Evolutionary conservation across 441 rosid species (phyloP), one percentile per base, ranked within the genome.

Genomic region (Erodium trifolium): DNA sequence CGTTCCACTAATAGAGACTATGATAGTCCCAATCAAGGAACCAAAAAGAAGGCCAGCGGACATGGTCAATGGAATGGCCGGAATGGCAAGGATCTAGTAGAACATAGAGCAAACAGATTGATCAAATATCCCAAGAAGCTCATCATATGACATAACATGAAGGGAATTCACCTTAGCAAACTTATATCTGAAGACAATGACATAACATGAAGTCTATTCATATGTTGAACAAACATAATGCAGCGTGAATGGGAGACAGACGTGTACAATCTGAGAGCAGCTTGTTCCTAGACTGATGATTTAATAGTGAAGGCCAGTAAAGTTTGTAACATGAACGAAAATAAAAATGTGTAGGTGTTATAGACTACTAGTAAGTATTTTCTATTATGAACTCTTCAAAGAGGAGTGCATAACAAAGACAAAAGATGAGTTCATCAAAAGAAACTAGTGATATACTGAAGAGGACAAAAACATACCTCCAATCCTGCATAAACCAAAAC

Each of bases 1-100:
- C 14, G 97, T 94, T 80, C 99, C 99, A 77, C 99, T 91, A 69
- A 94, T 85, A n/a, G 99, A 94, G 70, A 94, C 99, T 35, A 94
- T 85, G 77, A 94, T 82, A 69, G 99, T 91, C 76, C 99, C 99
- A 75, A 84, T 71, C 6, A 86, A 23, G 18, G 96, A 85, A 68
- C 99, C 99, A 11, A 94, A 94, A 79, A 94, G 96, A 84, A 94
- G 96, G 80, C 99, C 99, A 68, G 99, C 97, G 17, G 99, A 89
- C 97, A 94, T 89, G 16, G 99, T 94, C 80, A 94, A 82, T 9
- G 99, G 99, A 70, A 94, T 85, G 60, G 99, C 97, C 0, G 99
- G 99, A 80, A 94, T 89, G 13, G 99, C 99, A 79, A 94, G 85
- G 74, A 94, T 82, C 99, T 93, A 72, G 75, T 18, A 76, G 35